Percentiles rank a stretch among this genome's conserved stretches.
These are phyloP conservation scores for Danielozyma ontarioensis DNA, from an alignment of 805 yeast genomes.

Conservation along the genomic window DNA sequence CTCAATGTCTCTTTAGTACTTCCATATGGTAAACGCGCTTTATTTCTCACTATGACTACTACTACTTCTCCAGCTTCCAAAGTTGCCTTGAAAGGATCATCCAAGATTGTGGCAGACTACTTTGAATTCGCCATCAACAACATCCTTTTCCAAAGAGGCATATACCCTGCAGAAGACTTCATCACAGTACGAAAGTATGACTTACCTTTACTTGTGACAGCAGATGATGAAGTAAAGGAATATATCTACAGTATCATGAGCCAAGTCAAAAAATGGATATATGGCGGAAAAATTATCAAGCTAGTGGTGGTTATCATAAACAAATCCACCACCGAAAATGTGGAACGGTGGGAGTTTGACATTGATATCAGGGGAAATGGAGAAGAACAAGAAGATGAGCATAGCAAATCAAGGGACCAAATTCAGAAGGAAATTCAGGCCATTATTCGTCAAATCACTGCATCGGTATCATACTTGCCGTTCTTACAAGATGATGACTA, in stretches of 20 bases:
- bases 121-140: constrained; percentile 77
- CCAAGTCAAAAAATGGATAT: constrained; percentile 66
- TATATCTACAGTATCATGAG: constrained; percentile 64
- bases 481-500: constrained; percentile 50
- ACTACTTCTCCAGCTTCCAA: no score
- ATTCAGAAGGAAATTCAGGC: constrained; percentile 78
- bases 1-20: no score
- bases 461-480: constrained; percentile 83
- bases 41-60: no score
- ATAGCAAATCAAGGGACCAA: constrained; percentile 34
- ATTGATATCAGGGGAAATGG: constrained; percentile 33
- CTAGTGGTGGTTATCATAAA: constrained; percentile 70
- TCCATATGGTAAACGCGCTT: no score
- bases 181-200: constrained; percentile 74
- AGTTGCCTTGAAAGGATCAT: constrained; percentile 69
- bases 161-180: constrained; percentile 86
- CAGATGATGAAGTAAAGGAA: constrained; percentile 67
- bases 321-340: constrained; percentile 58
- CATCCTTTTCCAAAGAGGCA: constrained; percentile 82
- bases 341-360: constrained; percentile 86
- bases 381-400: constrained; percentile 7
- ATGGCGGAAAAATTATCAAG: constrained; percentile 60
- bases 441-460: constrained; percentile 81
- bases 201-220: constrained; percentile 62
- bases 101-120: constrained; percentile 75